Evolutionary conservation across 345 rosid species (phyloP).

Genomic region (Linum tenue): DNA sequence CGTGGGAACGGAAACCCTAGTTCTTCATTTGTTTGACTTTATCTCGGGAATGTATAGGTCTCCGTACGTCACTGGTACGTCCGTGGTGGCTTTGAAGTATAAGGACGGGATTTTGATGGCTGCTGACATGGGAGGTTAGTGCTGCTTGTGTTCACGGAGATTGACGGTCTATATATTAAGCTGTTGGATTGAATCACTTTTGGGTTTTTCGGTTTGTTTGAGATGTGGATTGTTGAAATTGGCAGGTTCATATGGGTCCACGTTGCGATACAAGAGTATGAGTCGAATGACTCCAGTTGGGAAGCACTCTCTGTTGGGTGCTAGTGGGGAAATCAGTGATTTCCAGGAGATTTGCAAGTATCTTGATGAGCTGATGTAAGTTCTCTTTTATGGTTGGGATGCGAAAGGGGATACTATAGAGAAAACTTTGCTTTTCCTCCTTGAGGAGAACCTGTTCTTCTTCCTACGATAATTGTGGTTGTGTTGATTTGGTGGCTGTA

Average conservation of each 20-base stretch:
- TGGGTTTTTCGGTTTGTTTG: background rate
- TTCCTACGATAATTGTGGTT: slow-evolving; percentile 7
- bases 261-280: slow-evolving; percentile 81
- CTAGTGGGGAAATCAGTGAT: slow-evolving; percentile 94
- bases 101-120: slow-evolving; percentile 96
- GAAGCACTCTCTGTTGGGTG: slow-evolving; percentile 93
- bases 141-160: background rate
- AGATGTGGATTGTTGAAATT: background rate
- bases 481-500: slow-evolving; percentile 26
- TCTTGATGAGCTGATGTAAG: slow-evolving; percentile 92
- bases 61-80: slow-evolving; percentile 94
- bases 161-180: background rate
- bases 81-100: slow-evolving; percentile 85
- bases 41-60: slow-evolving; percentile 29
- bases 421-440: background rate
- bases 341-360: slow-evolving; percentile 83
- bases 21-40: background rate
- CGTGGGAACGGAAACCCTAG: slow-evolving; percentile 2
- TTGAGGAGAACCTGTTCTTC: background rate
- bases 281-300: slow-evolving; percentile 84
- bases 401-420: background rate
- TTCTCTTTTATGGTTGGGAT: background rate
- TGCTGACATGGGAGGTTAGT: slow-evolving; percentile 90
- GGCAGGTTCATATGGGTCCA: slow-evolving; percentile 92
- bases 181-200: background rate